Conservation (phyloP, 768 basidiomycete species). For the Leccinum rimulosum region DNA sequence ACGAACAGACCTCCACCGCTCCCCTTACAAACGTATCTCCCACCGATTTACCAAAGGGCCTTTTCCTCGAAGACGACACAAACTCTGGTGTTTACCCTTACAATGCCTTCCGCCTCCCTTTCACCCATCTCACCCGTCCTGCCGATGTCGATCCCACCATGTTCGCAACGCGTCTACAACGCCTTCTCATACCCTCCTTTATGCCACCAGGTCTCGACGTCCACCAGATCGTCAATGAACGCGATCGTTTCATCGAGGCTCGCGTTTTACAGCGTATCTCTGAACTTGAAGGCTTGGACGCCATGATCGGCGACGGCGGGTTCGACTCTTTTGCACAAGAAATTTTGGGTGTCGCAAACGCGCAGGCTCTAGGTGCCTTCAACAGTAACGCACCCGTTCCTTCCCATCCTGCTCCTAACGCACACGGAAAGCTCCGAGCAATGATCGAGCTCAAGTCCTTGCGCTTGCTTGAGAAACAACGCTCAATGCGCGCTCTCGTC, state of each 20-base stretch:
- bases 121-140: slow-evolving; percentile 71
- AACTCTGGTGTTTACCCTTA: slow-evolving; percentile 87
- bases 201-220: slow-evolving; percentile 93
- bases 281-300: slow-evolving; percentile 78
- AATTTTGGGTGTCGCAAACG: slow-evolving; percentile 15
- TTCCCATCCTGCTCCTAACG: slow-evolving; percentile 54
- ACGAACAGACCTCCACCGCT: slow-evolving; percentile 48
- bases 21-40: slow-evolving; percentile 42
- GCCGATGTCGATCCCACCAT: slow-evolving; percentile 57
- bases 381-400: slow-evolving; percentile 20
- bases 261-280: slow-evolving; percentile 84
- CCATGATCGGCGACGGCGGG: slow-evolving; percentile 76
- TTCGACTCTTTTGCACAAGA: slow-evolving; percentile 53
- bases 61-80: slow-evolving; percentile 75
- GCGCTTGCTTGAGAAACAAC: slow-evolving; percentile 86
- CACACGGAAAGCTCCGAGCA: slow-evolving; percentile 82
- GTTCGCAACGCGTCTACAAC: slow-evolving; percentile 72
- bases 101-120: slow-evolving; percentile 85
- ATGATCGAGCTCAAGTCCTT: slow-evolving; percentile 92
- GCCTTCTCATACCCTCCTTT: slow-evolving; percentile 81
- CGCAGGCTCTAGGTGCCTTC: slow-evolving; percentile 24
- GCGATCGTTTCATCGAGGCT: slow-evolving; percentile 87
- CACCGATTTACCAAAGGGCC: slow-evolving; percentile 66
- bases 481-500: slow-evolving; percentile 78
- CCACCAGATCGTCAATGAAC: slow-evolving; percentile 85